Percentiles rank a stretch among this genome's conserved stretches.
Conservation (phyloP, 106 monocot species). For the Apostasia ramifera region DNA sequence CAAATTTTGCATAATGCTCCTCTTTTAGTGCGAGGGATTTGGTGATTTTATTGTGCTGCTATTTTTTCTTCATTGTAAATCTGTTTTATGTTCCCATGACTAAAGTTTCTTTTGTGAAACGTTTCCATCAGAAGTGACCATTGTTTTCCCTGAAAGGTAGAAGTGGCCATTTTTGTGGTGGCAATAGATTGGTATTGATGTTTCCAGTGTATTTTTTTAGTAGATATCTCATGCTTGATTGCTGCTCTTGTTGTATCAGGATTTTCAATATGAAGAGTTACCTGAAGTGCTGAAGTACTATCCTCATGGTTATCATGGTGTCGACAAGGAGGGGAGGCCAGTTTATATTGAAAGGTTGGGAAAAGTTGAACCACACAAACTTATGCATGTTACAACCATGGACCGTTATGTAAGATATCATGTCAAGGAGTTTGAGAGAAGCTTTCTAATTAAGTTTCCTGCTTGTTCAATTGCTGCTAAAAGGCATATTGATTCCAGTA, state of each 20-base stretch:
- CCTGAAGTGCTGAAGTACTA: constrained; percentile 53
- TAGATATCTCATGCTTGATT: neutral
- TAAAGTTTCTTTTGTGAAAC: no score
- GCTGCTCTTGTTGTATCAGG: constrained; percentile 19
- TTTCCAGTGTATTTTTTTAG: no score
- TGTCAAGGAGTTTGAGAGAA: constrained; percentile 61
- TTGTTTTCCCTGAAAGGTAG: no score
- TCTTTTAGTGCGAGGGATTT: no score
- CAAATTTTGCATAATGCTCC: no score
- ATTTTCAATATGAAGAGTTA: constrained; percentile 45
- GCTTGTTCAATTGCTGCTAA: constrained; percentile 82
- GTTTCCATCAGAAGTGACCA: no score
- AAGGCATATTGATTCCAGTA: constrained; percentile 73
- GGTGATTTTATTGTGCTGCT: no score
- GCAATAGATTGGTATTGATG: no score
- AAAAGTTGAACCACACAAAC: constrained; percentile 60
- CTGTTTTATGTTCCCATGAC: no score
- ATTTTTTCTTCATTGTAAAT: no score
- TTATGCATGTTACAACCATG: constrained; percentile 62
- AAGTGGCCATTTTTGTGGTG: no score
- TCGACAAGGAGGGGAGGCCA: constrained; percentile 71
- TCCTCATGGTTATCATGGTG: constrained; percentile 73
- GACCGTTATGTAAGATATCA: constrained; percentile 60
- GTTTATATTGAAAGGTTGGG: constrained; percentile 65
- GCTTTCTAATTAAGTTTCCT: constrained; percentile 59